Conservation (phyloP, 768 basidiomycete species). For the Boletales sp. region DNA sequence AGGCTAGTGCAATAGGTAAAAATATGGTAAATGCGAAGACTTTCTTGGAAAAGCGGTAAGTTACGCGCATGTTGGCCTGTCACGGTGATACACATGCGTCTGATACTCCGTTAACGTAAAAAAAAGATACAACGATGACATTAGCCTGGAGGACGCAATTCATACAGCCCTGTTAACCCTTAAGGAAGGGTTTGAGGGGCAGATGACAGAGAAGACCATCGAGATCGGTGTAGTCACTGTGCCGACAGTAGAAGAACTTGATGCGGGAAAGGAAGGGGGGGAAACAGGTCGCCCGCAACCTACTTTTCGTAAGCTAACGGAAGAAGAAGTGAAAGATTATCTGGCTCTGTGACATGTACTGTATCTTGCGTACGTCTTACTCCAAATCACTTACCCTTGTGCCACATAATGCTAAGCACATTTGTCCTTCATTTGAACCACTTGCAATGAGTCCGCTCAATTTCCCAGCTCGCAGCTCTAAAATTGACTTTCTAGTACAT, state of each 20-base stretch:
- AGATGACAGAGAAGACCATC: constrained; percentile 99
- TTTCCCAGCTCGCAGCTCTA: constrained; percentile 5
- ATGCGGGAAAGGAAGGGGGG: constrained; percentile 64
- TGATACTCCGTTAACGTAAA: constrained; percentile 34
- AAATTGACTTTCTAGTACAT: constrained; percentile 3
- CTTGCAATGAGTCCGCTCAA: constrained; percentile 1
- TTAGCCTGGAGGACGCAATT: constrained; percentile 97
- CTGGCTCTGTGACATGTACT: constrained; percentile 63
- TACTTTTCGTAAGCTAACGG: constrained; percentile 91
- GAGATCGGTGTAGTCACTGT: constrained; percentile 97
- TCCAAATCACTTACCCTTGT: constrained; percentile 12
- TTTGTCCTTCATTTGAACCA: constrained; percentile 8
- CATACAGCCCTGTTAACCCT: constrained; percentile 97
- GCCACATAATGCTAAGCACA: constrained; percentile 13
- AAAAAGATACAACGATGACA: constrained; percentile 97
- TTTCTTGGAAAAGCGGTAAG: constrained; percentile 96
- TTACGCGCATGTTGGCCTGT: constrained; percentile 24
- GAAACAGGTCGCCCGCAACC: constrained; percentile 72
- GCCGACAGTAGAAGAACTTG: constrained; percentile 58
- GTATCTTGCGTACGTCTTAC: constrained; percentile 30
- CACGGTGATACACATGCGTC: constrained; percentile 14
- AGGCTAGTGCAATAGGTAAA: constrained; percentile 98
- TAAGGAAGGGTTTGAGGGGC: constrained; percentile 99
- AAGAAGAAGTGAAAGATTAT: constrained; percentile 97
- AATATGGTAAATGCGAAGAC: constrained; percentile 99